Percentiles rank a stretch among this genome's conserved stretches.
Evolutionary conservation across 2,329 filamentous ascomycete species (phyloP).

Genomic region (Arthroderma sp.): DNA sequence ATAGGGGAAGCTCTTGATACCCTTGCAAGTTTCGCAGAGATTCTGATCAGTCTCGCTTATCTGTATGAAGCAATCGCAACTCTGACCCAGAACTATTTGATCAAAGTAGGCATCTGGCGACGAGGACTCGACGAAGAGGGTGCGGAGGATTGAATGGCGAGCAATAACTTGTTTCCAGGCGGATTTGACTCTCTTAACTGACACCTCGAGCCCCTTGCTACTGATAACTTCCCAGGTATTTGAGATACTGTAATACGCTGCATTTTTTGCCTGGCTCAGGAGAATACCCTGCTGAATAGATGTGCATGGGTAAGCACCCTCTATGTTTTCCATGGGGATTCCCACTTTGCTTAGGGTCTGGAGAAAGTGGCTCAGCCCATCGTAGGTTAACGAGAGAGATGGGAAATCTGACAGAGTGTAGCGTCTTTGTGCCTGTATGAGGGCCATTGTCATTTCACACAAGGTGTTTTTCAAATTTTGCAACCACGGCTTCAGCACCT

Average conservation of each 20-base stretch:
- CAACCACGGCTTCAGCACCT: background rate
- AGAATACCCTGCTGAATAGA: slow-evolving; percentile 4
- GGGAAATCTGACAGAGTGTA: slow-evolving; percentile 2
- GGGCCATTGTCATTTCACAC: background rate
- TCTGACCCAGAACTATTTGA: background rate
- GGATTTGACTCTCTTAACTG: background rate
- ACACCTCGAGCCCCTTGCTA: background rate
- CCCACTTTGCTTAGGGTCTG: background rate
- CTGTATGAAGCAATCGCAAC: background rate
- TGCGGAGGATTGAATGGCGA: background rate
- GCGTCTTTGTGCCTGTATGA: background rate
- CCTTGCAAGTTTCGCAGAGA: too few relatives aligned
- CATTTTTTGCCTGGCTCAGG: background rate
- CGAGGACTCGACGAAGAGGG: background rate
- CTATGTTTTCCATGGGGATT: background rate
- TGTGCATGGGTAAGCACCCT: slow-evolving; percentile 6
- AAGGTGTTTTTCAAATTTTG: background rate
- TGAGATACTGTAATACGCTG: background rate
- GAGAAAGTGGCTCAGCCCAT: background rate
- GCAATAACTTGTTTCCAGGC: slow-evolving; percentile 2
- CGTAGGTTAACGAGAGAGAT: background rate
- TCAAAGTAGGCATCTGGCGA: background rate
- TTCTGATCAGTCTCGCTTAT: too few relatives aligned
- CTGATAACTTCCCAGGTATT: background rate
- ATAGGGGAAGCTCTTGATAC: too few relatives aligned